Conservation (phyloP, 2,329 filamentous ascomycete genomes). For the Beauveria caledonica region DNA sequence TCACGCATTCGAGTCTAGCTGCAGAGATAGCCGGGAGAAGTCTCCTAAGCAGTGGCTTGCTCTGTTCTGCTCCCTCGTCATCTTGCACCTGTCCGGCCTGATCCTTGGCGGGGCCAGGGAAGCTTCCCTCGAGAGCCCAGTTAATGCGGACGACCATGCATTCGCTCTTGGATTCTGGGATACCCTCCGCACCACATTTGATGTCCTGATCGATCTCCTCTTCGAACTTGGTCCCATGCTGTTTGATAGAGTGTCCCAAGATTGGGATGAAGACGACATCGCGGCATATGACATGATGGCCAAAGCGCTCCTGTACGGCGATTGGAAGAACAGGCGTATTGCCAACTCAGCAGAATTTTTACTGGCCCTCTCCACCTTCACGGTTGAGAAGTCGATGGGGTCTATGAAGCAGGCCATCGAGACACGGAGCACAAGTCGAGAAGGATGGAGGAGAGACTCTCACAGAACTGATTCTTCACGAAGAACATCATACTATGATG, state of each 20-base stretch:
- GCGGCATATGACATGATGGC: constrained; percentile 2
- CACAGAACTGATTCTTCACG: not conserved
- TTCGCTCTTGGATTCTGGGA: constrained; percentile 3
- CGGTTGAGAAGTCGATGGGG: not conserved
- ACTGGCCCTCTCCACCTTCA: not conserved
- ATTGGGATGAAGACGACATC: constrained; percentile 5
- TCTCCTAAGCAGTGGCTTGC: constrained; percentile 42
- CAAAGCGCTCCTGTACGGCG: not conserved
- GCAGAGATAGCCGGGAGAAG: constrained; percentile 24
- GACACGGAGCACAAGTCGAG: not conserved
- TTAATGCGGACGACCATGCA: constrained; percentile 6
- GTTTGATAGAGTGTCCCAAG: not conserved
- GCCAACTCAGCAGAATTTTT: constrained; percentile 4
- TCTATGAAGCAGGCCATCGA: not conserved
- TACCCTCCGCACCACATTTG: not conserved
- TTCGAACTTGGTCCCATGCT: constrained; percentile 2
- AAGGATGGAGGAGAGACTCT: not conserved
- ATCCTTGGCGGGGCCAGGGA: constrained; percentile 37
- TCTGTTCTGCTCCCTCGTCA: constrained; percentile 45
- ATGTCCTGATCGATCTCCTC: not conserved
- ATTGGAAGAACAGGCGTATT: not conserved
- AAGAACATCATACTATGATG: not conserved
- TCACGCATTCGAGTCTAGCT: constrained; percentile 41
- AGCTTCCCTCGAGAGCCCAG: not conserved
- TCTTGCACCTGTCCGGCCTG: constrained; percentile 49